Percentiles rank a stretch among this genome's conserved stretches.
These are phyloP conservation scores for Lolium multiflorum DNA, from an alignment of 176 grass and related monocot genomes.

Conservation along the genomic window DNA sequence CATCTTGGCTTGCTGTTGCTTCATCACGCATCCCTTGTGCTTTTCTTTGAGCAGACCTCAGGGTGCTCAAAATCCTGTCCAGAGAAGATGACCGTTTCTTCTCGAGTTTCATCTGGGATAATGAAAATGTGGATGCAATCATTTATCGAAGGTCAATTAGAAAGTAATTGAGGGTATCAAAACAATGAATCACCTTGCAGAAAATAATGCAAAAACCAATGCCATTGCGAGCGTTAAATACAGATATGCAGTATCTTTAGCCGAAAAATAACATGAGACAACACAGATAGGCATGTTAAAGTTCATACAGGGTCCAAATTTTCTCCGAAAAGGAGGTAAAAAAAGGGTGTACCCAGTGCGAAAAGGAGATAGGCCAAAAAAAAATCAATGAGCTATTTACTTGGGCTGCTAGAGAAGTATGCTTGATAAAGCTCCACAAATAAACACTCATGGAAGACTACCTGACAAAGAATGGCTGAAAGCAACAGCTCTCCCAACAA, in stretches of 20 bases:
- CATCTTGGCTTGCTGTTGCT: slow-evolving; percentile 52
- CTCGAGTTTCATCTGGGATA: slow-evolving; percentile 78
- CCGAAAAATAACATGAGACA: neutral
- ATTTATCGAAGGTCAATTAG: slow-evolving; percentile 18
- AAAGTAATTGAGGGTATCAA: slow-evolving; percentile 12
- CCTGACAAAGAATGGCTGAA: neutral
- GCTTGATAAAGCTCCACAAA: neutral
- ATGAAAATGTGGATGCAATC: slow-evolving; percentile 24
- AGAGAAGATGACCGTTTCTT: slow-evolving; percentile 88
- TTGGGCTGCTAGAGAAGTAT: slow-evolving; percentile 1
- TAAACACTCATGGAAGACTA: neutral
- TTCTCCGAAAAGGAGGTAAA: too few species aligned
- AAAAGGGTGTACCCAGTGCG: neutral
- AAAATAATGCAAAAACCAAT: slow-evolving; percentile 18
- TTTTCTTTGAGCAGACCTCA: slow-evolving; percentile 82
- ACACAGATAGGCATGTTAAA: neutral
- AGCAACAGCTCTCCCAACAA: neutral
- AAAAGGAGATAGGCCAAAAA: neutral
- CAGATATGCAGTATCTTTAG: neutral
- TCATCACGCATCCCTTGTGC: slow-evolving; percentile 71
- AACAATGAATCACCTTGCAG: neutral
- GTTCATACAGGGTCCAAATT: neutral
- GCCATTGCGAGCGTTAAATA: neutral
- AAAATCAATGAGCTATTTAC: neutral
- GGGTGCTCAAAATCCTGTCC: slow-evolving; percentile 83